Percentiles rank a stretch among this genome's conserved stretches.
These are phyloP conservation scores for Oehlia diaphana DNA, from an alignment of 192 early-diverging fungal species.

Conservation along the genomic window DNA sequence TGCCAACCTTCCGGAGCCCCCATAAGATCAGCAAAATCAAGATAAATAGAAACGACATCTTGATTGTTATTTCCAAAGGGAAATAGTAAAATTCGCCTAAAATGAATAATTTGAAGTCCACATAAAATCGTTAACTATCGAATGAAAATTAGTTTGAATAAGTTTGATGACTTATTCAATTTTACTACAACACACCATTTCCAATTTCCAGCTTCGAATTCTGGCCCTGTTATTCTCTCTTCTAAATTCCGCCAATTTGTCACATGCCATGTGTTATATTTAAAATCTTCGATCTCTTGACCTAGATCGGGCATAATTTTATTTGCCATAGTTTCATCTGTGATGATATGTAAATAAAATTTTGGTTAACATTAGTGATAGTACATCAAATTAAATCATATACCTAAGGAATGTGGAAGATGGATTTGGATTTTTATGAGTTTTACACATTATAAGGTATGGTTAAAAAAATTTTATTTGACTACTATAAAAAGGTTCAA, in stretches of 20 bases:
- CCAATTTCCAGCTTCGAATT: constrained; percentile 48
- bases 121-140: no score
- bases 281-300: constrained; percentile 42
- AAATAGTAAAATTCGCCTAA: constrained; percentile 87
- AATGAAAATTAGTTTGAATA: no score
- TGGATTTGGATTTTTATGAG: no score
- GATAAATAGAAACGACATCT: constrained; percentile 78
- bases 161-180: no score
- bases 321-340: constrained; percentile 43
- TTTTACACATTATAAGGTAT: no score
- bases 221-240: constrained; percentile 47
- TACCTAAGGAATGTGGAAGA: no score
- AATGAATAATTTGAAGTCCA: no score
- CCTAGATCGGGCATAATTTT: constrained; percentile 41
- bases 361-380: no score
- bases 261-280: constrained; percentile 41
- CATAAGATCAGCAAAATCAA: constrained; percentile 81
- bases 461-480: not conserved
- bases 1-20: constrained; percentile 67
- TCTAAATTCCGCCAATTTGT: constrained; percentile 41
- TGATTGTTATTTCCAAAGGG: constrained; percentile 78
- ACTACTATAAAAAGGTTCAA: not conserved
- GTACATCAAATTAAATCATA: no score
- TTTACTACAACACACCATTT: constrained; percentile 39
- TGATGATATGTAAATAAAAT: not conserved